Conservation (phyloP, 2,329 filamentous ascomycete genomes). For the Pseudohalonectria lignicola region DNA sequence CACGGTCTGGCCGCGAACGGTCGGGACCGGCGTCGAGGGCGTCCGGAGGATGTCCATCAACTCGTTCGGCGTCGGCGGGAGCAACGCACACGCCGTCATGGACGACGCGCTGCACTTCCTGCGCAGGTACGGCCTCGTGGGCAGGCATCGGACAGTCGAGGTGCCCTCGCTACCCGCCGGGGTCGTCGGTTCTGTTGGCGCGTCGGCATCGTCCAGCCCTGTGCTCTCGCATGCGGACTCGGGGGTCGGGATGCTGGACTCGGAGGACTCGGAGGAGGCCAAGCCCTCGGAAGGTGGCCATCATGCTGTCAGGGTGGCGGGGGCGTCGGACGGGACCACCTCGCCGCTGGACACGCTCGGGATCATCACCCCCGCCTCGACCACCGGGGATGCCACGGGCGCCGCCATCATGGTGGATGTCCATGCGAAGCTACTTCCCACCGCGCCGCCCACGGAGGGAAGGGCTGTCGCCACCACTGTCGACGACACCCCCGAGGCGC, state of each 20-base stretch:
- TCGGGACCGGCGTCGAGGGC: neutral
- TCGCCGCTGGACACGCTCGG: neutral
- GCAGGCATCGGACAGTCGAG: slow-evolving; percentile 4
- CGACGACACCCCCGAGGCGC: no score
- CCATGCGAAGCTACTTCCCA: no score
- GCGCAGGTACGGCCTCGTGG: slow-evolving; percentile 1
- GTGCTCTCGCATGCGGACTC: neutral
- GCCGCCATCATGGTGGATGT: no score
- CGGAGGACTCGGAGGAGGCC: neutral
- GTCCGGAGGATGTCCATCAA: slow-evolving; percentile 16
- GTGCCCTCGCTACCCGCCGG: neutral
- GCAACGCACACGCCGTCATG: slow-evolving; percentile 16
- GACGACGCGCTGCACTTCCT: slow-evolving; percentile 6
- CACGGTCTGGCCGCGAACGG: slow-evolving; percentile 7
- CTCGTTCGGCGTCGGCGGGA: slow-evolving; percentile 19
- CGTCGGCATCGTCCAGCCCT: neutral
- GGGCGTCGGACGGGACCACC: neutral
- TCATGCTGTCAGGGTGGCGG: neutral
- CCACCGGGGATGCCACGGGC: no score
- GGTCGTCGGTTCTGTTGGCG: neutral
- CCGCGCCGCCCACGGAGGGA: no score
- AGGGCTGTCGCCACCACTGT: no score
- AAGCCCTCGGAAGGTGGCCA: neutral
- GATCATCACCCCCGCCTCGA: no score
- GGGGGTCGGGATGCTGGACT: neutral